A percentile compares a stretch with the other conserved stretches of the same genome.
These are phyloP conservation scores for Fusarium agapanthi DNA, from an alignment of 2,329 filamentous ascomycete genomes.

Conservation along the genomic window DNA sequence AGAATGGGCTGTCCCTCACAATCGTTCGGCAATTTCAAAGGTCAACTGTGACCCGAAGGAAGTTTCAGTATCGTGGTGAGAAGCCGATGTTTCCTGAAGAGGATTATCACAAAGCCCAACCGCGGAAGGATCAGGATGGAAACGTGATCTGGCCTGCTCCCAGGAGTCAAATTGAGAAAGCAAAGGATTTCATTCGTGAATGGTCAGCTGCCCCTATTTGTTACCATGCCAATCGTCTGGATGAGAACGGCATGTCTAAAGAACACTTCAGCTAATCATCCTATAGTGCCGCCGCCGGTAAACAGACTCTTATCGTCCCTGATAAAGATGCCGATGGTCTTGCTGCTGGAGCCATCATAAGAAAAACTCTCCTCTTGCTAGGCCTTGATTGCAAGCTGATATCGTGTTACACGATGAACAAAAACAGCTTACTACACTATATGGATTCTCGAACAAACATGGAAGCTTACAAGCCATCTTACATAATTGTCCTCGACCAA, in stretches of 20 bases:
- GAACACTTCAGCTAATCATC: conserved; percentile 5
- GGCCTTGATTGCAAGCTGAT: conserved; percentile 64
- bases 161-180: conserved; percentile 60
- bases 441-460: conserved; percentile 62
- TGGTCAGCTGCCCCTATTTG: conserved; percentile 54
- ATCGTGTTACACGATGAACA: conserved; percentile 65
- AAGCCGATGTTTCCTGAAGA: background rate
- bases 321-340: conserved; percentile 77
- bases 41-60: background rate
- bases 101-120: conserved; percentile 23
- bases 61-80: background rate
- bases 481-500: conserved; percentile 72
- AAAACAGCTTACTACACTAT: conserved; percentile 67
- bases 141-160: conserved; percentile 70
- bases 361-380: conserved; percentile 66
- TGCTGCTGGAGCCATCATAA: conserved; percentile 69
- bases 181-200: conserved; percentile 64
- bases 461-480: conserved; percentile 58
- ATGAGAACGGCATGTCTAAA: background rate
- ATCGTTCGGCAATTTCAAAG: background rate
- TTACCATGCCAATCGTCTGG: background rate
- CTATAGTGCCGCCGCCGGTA: background rate
- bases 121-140: conserved; percentile 51
- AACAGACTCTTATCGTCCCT: conserved; percentile 68
- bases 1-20: background rate